phyloP scores from a whole-genome alignment of 2,329 filamentous ascomycete genomes.

The Colletotrichum tamarilloi region DNA sequence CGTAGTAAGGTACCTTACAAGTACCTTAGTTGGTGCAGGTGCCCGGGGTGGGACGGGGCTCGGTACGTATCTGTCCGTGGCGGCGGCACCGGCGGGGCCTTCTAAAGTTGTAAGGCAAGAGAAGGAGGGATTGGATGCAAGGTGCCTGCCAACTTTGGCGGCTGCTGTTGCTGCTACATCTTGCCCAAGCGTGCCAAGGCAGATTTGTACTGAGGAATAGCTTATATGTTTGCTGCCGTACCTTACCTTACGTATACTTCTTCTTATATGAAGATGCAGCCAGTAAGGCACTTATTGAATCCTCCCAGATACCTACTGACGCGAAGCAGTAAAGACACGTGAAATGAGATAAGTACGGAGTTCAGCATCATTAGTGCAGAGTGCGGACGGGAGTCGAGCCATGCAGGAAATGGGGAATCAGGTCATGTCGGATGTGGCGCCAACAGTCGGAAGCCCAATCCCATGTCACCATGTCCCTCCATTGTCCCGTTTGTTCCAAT shows the following conservation, averaged over 20 bases:
- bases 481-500: not conserved
- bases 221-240: not conserved
- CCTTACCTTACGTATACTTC: no score
- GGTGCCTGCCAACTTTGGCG: no score
- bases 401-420: constrained; percentile 25
- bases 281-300: no score
- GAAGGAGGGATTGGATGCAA: no score
- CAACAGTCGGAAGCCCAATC: constrained; percentile 7
- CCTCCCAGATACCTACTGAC: no score
- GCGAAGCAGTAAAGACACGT: no score
- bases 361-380: no score
- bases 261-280: no score
- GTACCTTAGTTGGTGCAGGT: not conserved
- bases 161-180: no score
- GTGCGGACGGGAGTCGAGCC: not conserved
- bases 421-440: constrained; percentile 30
- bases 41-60: not conserved
- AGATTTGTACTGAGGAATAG: not conserved
- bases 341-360: not conserved
- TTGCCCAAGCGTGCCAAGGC: not conserved
- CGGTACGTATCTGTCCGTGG: not conserved
- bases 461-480: not conserved
- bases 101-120: no score
- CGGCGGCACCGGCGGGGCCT: not conserved
- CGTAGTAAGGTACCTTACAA: no score